These are phyloP conservation scores for Macrotyloma uniflorum DNA, from an alignment of 306 rosid species.

Conservation along the genomic window DNA sequence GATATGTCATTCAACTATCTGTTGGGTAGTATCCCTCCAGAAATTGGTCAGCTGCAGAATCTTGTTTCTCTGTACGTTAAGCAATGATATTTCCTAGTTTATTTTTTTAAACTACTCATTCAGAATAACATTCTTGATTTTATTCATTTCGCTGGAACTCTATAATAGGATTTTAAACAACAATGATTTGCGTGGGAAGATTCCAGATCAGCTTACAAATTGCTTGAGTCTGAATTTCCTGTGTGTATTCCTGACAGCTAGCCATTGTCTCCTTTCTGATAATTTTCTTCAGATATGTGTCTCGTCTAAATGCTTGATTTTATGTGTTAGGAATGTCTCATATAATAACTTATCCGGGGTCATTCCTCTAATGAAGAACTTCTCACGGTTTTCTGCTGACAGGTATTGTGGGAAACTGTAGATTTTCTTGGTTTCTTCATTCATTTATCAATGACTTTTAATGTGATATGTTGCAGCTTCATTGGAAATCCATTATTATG, in stretches of 20 bases:
- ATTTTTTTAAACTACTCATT: not conserved
- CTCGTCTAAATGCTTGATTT: not conserved
- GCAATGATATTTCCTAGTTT: not conserved
- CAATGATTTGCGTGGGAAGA: constrained; percentile 12
- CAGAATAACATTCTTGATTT: not conserved
- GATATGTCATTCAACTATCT: constrained; percentile 9
- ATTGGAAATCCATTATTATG: constrained; percentile 18
- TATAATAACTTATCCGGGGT: constrained; percentile 17
- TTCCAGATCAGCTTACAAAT: constrained; percentile 23
- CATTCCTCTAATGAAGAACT: constrained; percentile 17
- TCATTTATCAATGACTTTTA: not conserved
- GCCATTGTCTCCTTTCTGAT: not conserved
- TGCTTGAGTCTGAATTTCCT: constrained; percentile 24
- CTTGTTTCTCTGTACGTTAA: not conserved
- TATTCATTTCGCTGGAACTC: not conserved
- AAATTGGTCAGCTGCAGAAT: constrained; percentile 26
- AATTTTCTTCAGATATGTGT: not conserved
- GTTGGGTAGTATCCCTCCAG: not conserved
- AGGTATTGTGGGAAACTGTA: not conserved
- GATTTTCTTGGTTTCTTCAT: not conserved
- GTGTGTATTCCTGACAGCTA: not conserved
- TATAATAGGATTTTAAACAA: constrained; percentile 10
- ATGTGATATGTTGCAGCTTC: constrained; percentile 5
- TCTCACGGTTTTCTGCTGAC: constrained; percentile 23
- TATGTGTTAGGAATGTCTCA: constrained; percentile 6